Evolutionary conservation across 306 rosid species (phyloP).

Genomic region (Mimosa pudica): DNA sequence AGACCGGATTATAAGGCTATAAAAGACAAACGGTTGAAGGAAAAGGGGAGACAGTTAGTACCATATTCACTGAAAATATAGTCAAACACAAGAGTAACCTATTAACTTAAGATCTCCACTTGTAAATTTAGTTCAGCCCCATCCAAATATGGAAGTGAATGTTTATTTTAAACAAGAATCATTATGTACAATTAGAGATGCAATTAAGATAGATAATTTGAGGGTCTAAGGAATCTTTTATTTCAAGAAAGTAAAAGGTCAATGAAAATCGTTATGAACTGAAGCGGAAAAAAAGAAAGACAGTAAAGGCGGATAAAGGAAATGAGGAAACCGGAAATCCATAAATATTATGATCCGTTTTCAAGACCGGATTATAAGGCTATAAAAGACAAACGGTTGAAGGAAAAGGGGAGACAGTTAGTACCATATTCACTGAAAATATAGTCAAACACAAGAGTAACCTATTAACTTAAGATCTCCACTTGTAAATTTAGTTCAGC

Average conservation of each 20-base stretch:
- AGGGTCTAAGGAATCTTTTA: neutral
- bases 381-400: neutral
- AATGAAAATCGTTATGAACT: constrained; percentile 12
- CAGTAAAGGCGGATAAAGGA: neutral
- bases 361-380: neutral
- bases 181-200: neutral
- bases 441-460: neutral
- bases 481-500: constrained; percentile 1
- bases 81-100: neutral
- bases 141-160: constrained; percentile 13
- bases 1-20: neutral
- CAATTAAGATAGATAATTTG: constrained; percentile 14
- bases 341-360: constrained; percentile 24
- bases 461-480: constrained; percentile 6
- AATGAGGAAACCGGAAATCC: neutral
- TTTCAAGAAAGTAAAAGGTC: neutral
- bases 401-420: neutral
- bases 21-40: neutral
- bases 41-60: neutral
- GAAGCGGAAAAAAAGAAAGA: neutral
- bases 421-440: neutral
- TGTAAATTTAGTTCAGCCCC: constrained; percentile 4
- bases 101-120: constrained; percentile 9
- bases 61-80: neutral
- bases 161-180: neutral